Base-by-base conservation (phyloP, 352 stramenopile genomes). In the Pythium biforme region DNA sequence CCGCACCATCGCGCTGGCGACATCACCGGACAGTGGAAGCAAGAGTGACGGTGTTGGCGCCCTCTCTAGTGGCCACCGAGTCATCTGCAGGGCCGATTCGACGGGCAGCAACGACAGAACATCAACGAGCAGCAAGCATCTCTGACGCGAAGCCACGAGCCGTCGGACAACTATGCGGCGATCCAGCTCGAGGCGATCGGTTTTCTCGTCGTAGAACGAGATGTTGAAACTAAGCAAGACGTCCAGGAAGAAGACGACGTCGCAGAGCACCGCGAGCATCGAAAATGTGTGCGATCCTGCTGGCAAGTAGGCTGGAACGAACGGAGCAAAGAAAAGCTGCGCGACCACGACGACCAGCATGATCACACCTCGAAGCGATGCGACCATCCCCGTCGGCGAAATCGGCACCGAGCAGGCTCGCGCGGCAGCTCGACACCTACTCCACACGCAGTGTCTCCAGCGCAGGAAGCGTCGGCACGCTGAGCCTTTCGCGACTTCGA, bases 201-300 rank as follows among this genome's bases (percentile, higher is more conserved):
- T 33, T 22, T 67, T 66, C 8, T 64, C 53, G 40, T 69, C 62
- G 25, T 58, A 55, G 47, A 46, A 63, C 4, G 57, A 34, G 0
- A 58, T 71, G 58, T 71, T 66, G 40, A 62, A 55, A 25, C 39
- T 48, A 6, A 62, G 15, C 2, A 71, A 39, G 10, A 71, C 23
- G 20, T 71, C 64, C 0, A 66, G 0, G 3, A 67, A 20, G 8
- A 49, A 56, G 7, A 59, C 46, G 7, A 56, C 46, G 20, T 71
- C 64, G 31, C 64, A 46, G 2, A 50, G 9, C 6, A 71, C 34
- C 1, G 29, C 41, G 10, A 66, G 39, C 4, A 26, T 19, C 11
- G 31, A 29, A 4, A 40, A 52, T 17, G 22, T 19, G 1, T 12
- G n/a, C 2, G 50, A 59, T 7, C 31, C 47, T 0, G 27, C 10